Evolutionary conservation across 208 protist species (phyloP).

Genomic region (Phytomonas serpens): DNA sequence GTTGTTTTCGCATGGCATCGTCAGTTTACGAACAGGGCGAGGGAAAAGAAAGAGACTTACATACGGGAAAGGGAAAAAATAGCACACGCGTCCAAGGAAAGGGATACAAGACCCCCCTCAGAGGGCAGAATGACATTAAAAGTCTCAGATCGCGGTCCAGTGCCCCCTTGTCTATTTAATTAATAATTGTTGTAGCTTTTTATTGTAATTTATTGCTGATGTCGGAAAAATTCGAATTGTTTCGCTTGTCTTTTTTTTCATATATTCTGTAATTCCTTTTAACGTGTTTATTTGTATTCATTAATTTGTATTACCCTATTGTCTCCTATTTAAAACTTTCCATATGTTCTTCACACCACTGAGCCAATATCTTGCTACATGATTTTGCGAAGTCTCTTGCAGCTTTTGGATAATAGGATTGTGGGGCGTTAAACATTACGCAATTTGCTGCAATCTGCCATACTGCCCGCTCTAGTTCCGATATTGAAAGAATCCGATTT

Average conservation of each 20-base stretch:
- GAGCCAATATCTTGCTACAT: constrained; percentile 44
- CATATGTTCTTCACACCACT: constrained; percentile 62
- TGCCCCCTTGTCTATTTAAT: background rate
- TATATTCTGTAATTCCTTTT: background rate
- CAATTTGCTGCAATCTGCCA: constrained; percentile 83
- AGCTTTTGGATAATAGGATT: constrained; percentile 60
- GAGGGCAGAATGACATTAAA: background rate
- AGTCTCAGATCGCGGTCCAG: background rate
- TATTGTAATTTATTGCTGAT: no score
- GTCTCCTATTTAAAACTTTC: background rate
- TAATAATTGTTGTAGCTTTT: no score
- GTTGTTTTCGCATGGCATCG: background rate
- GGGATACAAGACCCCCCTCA: background rate
- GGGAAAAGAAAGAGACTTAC: background rate
- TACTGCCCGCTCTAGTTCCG: constrained; percentile 59
- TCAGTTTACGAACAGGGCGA: background rate
- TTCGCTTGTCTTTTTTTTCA: background rate
- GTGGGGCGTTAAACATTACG: constrained; percentile 76
- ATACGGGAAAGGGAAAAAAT: background rate
- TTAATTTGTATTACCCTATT: background rate
- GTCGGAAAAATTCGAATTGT: no score
- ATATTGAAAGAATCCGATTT: constrained; percentile 32
- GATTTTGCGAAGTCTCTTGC: constrained; percentile 47
- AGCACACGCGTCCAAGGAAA: constrained; percentile 1
- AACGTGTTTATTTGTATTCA: background rate